A percentile compares a stretch with the other conserved stretches of the same genome.
Conservation (phyloP, 192 early-diverging fungal species). For the Coemansia asiatica region DNA sequence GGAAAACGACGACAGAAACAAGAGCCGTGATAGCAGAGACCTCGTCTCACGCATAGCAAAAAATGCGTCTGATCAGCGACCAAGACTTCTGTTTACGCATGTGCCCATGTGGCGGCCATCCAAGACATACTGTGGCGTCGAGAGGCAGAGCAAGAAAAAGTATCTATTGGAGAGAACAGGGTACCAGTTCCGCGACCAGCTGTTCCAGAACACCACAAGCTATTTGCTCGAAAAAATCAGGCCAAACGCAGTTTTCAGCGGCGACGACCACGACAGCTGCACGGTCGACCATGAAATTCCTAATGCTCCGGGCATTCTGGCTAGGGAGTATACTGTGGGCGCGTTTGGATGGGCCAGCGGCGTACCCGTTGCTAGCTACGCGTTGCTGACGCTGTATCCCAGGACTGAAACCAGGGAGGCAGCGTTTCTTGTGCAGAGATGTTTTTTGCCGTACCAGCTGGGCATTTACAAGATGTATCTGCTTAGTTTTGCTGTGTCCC, state of each 20-base stretch:
- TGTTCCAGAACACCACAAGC: conserved; percentile 58
- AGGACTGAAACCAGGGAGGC: neutral
- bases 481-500: conserved; percentile 14
- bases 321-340: conserved; percentile 59
- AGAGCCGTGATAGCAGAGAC: conserved; percentile 11
- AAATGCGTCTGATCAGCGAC: neutral
- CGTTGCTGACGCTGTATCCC: conserved; percentile 53
- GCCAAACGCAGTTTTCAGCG: conserved; percentile 77
- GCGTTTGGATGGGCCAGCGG: conserved; percentile 67
- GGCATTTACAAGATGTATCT: conserved; percentile 56
- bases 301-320: neutral
- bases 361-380: conserved; percentile 58
- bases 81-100: conserved; percentile 78
- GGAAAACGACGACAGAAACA: conserved; percentile 24
- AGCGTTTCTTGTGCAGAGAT: conserved; percentile 54
- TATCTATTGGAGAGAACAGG: conserved; percentile 64
- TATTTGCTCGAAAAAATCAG: conserved; percentile 61
- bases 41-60: conserved; percentile 19
- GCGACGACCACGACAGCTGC: conserved; percentile 96
- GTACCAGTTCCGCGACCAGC: conserved; percentile 88
- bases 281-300: conserved; percentile 54
- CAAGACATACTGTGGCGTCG: conserved; percentile 67
- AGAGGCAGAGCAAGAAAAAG: conserved; percentile 52
- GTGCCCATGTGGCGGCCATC: conserved; percentile 78
- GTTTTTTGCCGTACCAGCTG: conserved; percentile 70